A percentile compares a stretch with the other conserved stretches of the same genome.
Evolutionary conservation across 768 basidiomycete genomes (phyloP).

Genomic region (Collybia sp.): DNA sequence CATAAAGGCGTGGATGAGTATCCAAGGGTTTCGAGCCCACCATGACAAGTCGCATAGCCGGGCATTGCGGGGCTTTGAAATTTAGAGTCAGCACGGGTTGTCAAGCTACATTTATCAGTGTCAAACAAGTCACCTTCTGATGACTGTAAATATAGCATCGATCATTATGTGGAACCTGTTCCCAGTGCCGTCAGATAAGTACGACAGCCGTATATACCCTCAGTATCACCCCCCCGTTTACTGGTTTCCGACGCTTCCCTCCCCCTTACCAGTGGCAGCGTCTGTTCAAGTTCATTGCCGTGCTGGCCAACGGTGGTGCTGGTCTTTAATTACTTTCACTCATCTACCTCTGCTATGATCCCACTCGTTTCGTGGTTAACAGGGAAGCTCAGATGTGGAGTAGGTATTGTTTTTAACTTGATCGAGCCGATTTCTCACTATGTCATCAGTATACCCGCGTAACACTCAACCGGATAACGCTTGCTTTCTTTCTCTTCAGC

Average conservation of each 20-base stretch:
- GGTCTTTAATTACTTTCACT: not conserved
- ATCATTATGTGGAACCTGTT: too few species aligned
- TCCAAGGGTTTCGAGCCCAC: too few species aligned
- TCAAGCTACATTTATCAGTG: too few species aligned
- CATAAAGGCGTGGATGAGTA: not conserved
- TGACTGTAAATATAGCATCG: too few species aligned
- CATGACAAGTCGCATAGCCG: too few species aligned
- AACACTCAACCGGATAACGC: conserved; percentile 32
- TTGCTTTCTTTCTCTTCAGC: conserved; percentile 46
- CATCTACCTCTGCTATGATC: too few species aligned
- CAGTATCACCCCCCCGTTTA: not conserved
- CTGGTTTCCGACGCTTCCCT: not conserved
- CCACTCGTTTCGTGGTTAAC: not conserved
- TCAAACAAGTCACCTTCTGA: too few species aligned
- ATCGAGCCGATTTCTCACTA: not conserved
- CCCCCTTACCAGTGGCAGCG: not conserved
- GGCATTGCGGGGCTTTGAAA: too few species aligned
- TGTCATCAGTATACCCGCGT: conserved; percentile 29
- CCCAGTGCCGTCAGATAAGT: too few species aligned
- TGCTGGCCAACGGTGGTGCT: not conserved
- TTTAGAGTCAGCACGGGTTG: too few species aligned
- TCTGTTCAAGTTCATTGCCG: not conserved
- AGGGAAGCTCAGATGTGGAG: not conserved
- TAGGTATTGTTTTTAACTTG: conserved; percentile 2
- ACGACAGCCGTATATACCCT: not conserved